These are phyloP conservation scores for Colletotrichum coccodes DNA, from an alignment of 2,329 filamentous ascomycete species.

Conservation along the genomic window DNA sequence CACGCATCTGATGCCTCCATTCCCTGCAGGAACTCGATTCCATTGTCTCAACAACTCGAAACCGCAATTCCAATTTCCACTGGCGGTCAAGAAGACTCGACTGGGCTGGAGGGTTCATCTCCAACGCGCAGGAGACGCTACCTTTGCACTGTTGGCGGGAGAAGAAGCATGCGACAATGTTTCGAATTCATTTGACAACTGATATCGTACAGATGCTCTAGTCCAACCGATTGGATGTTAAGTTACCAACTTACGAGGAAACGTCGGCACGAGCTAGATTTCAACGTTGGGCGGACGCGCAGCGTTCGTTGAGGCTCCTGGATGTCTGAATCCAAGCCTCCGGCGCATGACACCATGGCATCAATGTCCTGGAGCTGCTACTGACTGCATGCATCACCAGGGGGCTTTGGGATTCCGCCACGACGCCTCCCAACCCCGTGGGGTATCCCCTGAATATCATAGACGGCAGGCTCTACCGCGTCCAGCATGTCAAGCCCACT, in stretches of 20 bases:
- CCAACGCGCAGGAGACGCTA: neutral
- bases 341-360: neutral
- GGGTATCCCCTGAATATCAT: neutral
- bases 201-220: neutral
- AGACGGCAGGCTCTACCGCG: neutral
- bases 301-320: neutral
- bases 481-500: neutral
- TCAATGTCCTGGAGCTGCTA: neutral
- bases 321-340: constrained; percentile 1
- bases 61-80: neutral
- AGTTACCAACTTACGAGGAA: constrained; percentile 4
- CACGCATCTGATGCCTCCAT: neutral
- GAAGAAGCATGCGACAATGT: neutral
- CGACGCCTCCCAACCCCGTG: neutral
- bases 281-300: neutral
- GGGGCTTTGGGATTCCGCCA: neutral
- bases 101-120: neutral
- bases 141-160: neutral
- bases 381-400: neutral
- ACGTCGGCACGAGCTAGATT: neutral
- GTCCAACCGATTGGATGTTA: neutral
- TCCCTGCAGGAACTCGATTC: neutral
- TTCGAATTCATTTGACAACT: neutral
- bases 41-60: neutral
- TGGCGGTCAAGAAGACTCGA: neutral